Evolutionary conservation across 1,139 yeast species (phyloP).

Genomic region (Fermentozyma sake): DNA sequence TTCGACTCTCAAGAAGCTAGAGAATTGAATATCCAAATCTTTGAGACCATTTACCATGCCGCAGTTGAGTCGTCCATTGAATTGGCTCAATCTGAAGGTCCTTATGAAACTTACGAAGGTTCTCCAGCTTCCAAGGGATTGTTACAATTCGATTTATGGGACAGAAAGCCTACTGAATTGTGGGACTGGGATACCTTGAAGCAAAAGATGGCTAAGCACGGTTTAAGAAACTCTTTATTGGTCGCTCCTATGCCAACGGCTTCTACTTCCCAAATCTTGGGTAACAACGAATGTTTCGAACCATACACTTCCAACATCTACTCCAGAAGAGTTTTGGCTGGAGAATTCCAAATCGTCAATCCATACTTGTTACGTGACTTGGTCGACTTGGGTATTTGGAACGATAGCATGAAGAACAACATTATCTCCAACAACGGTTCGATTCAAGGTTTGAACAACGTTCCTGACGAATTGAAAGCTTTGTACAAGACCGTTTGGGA

Average conservation of each 20-base stretch:
- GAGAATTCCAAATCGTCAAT: slow-evolving; percentile 60
- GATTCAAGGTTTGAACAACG: slow-evolving; percentile 45
- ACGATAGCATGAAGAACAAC: slow-evolving; percentile 46
- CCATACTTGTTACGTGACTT: slow-evolving; percentile 52
- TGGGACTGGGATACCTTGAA: slow-evolving; percentile 56
- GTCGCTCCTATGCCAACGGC: slow-evolving; percentile 69
- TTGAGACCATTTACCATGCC: slow-evolving; percentile 59
- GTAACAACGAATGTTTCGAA: slow-evolving; percentile 60
- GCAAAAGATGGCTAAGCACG: slow-evolving; percentile 39
- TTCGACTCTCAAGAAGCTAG: slow-evolving; percentile 56
- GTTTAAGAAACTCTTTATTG: slow-evolving; percentile 54
- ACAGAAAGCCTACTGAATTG: slow-evolving; percentile 52
- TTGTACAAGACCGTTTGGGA: slow-evolving; percentile 62
- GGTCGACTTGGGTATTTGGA: slow-evolving; percentile 54
- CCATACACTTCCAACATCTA: slow-evolving; percentile 59
- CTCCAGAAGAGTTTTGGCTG: slow-evolving; percentile 56
- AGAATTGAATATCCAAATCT: slow-evolving; percentile 52
- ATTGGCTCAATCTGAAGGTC: slow-evolving; percentile 45
- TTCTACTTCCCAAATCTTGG: slow-evolving; percentile 58
- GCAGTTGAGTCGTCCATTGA: slow-evolving; percentile 55
- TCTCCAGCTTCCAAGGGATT: slow-evolving; percentile 58
- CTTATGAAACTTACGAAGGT: slow-evolving; percentile 47
- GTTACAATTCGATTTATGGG: slow-evolving; percentile 56
- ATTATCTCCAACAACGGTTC: slow-evolving; percentile 54
- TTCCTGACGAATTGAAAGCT: slow-evolving; percentile 49